Percentiles rank a stretch among this genome's conserved stretches.
phyloP scores from a whole-genome alignment of 1,284 basidiomycete genomes.

The Marasmius fiardii region DNA sequence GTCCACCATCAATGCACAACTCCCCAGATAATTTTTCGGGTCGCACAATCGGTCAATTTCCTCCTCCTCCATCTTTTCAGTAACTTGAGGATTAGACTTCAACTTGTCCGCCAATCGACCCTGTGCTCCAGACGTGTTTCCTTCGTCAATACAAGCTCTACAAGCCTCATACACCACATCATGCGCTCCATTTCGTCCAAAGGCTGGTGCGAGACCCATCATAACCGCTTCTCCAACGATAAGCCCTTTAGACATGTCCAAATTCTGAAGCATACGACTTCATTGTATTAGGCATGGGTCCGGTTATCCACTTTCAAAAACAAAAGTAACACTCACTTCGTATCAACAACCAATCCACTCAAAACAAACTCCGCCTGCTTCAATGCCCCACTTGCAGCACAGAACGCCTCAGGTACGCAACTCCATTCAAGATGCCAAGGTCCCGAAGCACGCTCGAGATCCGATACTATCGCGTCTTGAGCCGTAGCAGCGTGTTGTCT shows the following conservation, averaged over 20 bases:
- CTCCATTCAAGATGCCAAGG: conserved; percentile 3
- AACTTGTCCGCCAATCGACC: conserved; percentile 1
- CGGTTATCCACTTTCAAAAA: neutral
- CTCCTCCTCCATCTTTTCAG: neutral
- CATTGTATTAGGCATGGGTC: neutral
- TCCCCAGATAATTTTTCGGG: conserved; percentile 1
- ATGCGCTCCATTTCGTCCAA: conserved; percentile 1
- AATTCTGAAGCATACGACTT: conserved; percentile 1
- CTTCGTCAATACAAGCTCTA: neutral
- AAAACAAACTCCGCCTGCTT: conserved; percentile 1
- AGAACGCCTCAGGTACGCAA: conserved; percentile 1
- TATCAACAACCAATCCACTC: conserved; percentile 1
- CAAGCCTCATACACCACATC: conserved; percentile 1
- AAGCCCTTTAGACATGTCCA: conserved; percentile 2
- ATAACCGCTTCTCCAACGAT: conserved; percentile 1
- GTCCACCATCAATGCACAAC: neutral
- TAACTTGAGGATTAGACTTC: neutral
- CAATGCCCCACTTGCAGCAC: neutral
- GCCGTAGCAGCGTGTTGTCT: conserved; percentile 1
- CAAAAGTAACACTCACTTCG: neutral
- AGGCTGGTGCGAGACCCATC: conserved; percentile 1
- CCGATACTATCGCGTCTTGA: conserved; percentile 1
- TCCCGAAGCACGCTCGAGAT: conserved; percentile 2
- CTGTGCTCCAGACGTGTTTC: neutral
- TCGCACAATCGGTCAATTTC: conserved; percentile 1